These are phyloP conservation scores for Iberis pinnata DNA, from an alignment of 345 rosid species.

Conservation along the genomic window DNA sequence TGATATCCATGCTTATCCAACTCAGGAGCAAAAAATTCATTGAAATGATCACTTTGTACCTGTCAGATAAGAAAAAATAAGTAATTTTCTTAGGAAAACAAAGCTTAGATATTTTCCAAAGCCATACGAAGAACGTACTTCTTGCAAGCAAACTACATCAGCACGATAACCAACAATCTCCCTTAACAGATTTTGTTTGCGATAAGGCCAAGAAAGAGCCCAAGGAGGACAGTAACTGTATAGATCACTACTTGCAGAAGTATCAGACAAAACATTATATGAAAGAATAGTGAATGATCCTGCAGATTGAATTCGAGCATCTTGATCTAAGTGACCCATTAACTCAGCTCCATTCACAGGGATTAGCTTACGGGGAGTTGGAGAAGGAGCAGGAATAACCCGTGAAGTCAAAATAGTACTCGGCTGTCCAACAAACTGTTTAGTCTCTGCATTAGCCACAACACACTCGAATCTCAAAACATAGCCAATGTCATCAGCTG, in stretches of 20 bases:
- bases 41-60: slow-evolving; percentile 95
- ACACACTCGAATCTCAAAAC: slow-evolving; percentile 92
- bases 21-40: slow-evolving; percentile 81
- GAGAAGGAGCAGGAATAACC: slow-evolving; percentile 95
- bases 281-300: slow-evolving; percentile 94
- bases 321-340: slow-evolving; percentile 68
- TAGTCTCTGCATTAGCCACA: slow-evolving; percentile 72
- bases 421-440: slow-evolving; percentile 53
- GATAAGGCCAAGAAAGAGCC: slow-evolving; percentile 99
- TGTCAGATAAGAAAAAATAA: slow-evolving; percentile 27
- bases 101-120: neutral
- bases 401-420: slow-evolving; percentile 72
- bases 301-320: slow-evolving; percentile 58
- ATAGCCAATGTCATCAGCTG: slow-evolving; percentile 84
- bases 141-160: slow-evolving; percentile 94
- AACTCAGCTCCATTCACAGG: slow-evolving; percentile 64
- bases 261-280: slow-evolving; percentile 84
- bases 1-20: slow-evolving; percentile 95
- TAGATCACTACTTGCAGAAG: slow-evolving; percentile 61
- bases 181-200: slow-evolving; percentile 83
- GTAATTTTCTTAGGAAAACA: slow-evolving; percentile 3
- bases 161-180: slow-evolving; percentile 97
- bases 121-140: slow-evolving; percentile 41
- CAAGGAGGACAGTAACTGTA: slow-evolving; percentile 97
- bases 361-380: slow-evolving; percentile 78